Conservation (phyloP, 768 basidiomycete genomes). For the Tulasnella sp. region DNA sequence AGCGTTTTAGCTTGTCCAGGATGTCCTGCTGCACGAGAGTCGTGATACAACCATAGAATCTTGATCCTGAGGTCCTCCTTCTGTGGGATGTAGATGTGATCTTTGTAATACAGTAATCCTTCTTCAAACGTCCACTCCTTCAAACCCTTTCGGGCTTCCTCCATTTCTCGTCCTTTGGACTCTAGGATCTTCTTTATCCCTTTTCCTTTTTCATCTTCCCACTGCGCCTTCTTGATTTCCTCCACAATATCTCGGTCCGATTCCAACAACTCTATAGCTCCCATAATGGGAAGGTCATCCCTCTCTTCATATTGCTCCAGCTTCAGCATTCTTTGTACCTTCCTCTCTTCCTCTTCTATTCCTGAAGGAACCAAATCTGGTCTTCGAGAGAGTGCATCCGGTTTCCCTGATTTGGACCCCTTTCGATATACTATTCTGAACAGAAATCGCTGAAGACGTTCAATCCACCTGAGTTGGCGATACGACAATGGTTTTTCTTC, state of each 20-base stretch:
- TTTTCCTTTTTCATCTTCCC: background rate
- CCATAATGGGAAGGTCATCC: no score
- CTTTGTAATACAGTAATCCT: background rate
- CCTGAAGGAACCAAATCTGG: background rate
- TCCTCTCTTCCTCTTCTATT: background rate
- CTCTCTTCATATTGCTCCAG: no score
- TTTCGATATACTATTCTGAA: conserved; percentile 14
- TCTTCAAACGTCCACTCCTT: background rate
- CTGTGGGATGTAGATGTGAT: conserved; percentile 20
- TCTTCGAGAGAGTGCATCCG: background rate
- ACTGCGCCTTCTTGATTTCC: background rate
- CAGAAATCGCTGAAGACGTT: conserved; percentile 1
- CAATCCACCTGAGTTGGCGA: conserved; percentile 22
- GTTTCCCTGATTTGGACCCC: background rate
- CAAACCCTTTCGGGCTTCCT: background rate
- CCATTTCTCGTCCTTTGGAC: background rate
- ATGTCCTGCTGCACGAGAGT: conserved; percentile 23
- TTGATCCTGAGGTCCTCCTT: conserved; percentile 17
- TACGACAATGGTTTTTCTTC: conserved; percentile 15
- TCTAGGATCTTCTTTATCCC: background rate
- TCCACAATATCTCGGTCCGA: background rate
- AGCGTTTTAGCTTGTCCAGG: conserved; percentile 22
- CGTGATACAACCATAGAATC: conserved; percentile 21
- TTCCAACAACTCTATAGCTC: background rate
- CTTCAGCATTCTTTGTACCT: background rate